phyloP scores from a whole-genome alignment of 169 alveolate species.

The Eimeria praecox region DNA sequence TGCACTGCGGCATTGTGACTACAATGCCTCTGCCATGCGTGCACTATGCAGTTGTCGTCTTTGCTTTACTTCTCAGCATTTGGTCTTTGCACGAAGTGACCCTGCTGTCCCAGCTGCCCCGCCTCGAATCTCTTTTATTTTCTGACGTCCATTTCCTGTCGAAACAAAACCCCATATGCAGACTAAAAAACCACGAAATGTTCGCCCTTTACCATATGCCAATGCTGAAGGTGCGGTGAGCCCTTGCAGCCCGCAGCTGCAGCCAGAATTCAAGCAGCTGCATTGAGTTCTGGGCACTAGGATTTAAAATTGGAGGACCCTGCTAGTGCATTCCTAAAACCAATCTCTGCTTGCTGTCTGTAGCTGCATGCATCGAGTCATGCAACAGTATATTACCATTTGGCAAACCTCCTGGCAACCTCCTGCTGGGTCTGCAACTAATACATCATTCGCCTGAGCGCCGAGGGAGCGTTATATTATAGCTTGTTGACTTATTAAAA shows the following conservation, averaged over 20 bases:
- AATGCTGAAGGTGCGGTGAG: slow-evolving; percentile 49
- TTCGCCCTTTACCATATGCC: slow-evolving; percentile 76
- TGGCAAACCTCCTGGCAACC: not conserved
- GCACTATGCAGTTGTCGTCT: not conserved
- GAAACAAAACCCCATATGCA: slow-evolving; percentile 76
- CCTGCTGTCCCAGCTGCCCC: slow-evolving; percentile 53
- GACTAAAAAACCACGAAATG: slow-evolving; percentile 77
- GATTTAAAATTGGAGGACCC: too few relatives aligned
- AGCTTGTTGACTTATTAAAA: not conserved
- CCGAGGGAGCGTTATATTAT: not conserved
- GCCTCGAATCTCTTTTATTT: slow-evolving; percentile 58
- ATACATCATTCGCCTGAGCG: not conserved
- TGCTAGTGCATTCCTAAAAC: too few relatives aligned
- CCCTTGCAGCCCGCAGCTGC: slow-evolving; percentile 1
- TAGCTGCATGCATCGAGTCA: not conserved
- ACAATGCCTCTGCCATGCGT: not conserved
- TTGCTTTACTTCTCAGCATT: slow-evolving; percentile 39
- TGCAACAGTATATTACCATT: not conserved
- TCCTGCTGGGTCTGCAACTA: not conserved
- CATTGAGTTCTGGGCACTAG: not conserved
- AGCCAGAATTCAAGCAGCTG: not conserved
- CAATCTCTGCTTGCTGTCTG: not conserved
- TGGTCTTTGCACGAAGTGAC: slow-evolving; percentile 65
- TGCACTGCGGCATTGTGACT: not conserved
- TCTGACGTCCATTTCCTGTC: slow-evolving; percentile 77